Evolutionary conservation across 345 rosid species (phyloP).

Genomic region (Nasturtium officinale): DNA sequence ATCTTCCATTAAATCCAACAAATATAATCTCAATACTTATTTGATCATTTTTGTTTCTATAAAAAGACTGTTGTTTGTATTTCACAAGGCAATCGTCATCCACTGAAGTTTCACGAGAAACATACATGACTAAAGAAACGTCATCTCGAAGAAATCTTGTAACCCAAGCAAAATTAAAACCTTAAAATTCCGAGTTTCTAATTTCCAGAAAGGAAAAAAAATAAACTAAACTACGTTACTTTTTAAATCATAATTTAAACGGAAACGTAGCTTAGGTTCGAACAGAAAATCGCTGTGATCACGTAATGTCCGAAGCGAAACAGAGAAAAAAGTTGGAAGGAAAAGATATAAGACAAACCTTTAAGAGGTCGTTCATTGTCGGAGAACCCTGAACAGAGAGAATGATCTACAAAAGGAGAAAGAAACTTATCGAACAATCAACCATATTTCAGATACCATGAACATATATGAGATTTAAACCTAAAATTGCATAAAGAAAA

Average conservation of each 20-base stretch:
- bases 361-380: constrained; percentile 80
- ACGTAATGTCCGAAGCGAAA: constrained; percentile 12
- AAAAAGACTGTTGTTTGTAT: not conserved
- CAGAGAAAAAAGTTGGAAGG: not conserved
- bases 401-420: constrained; percentile 35
- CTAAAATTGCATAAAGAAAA: not conserved
- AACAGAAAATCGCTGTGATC: not conserved
- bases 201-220: constrained; percentile 2
- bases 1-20: constrained; percentile 5
- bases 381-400: constrained; percentile 36
- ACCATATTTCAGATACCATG: constrained; percentile 14
- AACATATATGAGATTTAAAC: not conserved
- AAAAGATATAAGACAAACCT: constrained; percentile 46
- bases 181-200: constrained; percentile 6
- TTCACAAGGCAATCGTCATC: not conserved
- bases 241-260: not conserved
- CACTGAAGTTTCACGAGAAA: not conserved
- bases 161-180: constrained; percentile 24
- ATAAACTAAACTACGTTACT: not conserved
- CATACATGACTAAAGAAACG: not conserved
- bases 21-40: not conserved
- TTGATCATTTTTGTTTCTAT: not conserved
- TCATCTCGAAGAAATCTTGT: constrained; percentile 1
- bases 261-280: not conserved
- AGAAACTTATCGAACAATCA: constrained; percentile 42